A percentile compares a stretch with the other conserved stretches of the same genome.
These are phyloP conservation scores for Arthrobotrys pseudoclavata DNA, from an alignment of 2,329 filamentous ascomycete genomes.

Conservation along the genomic window DNA sequence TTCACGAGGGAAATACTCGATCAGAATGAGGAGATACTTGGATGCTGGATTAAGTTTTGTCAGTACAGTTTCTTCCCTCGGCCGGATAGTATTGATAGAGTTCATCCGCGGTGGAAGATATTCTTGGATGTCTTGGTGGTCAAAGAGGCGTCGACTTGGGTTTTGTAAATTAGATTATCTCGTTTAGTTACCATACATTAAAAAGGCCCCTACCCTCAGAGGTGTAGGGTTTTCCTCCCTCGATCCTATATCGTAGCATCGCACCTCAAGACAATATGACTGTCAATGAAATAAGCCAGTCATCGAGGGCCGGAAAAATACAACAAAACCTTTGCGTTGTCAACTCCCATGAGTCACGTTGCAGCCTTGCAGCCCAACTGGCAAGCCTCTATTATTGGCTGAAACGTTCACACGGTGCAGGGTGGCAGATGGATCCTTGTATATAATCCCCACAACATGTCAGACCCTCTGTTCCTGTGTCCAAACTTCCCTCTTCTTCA, in stretches of 20 bases:
- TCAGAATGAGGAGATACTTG: neutral
- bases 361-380: slow-evolving; percentile 14
- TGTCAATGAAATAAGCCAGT: neutral
- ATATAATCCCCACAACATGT: slow-evolving; percentile 28
- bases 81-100: neutral
- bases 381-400: slow-evolving; percentile 6
- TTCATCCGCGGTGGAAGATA: slow-evolving; percentile 14
- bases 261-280: neutral
- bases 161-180: neutral
- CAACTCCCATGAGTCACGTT: slow-evolving; percentile 20
- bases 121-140: slow-evolving; percentile 12
- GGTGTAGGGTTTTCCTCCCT: too few species aligned
- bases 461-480: slow-evolving; percentile 3
- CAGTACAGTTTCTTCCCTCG: slow-evolving; percentile 3
- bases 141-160: neutral
- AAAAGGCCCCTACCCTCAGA: too few species aligned
- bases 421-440: slow-evolving; percentile 28
- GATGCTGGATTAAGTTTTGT: slow-evolving; percentile 8
- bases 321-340: slow-evolving; percentile 1
- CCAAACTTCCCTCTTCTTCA: neutral
- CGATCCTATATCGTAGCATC: too few species aligned
- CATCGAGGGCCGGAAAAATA: neutral
- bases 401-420: neutral
- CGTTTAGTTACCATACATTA: neutral
- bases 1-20: slow-evolving; percentile 4